Evolutionary conservation across 441 rosid genomes (phyloP), one percentile per base, ranked within the genome.

Genomic region (Eutrema salsugineum): DNA sequence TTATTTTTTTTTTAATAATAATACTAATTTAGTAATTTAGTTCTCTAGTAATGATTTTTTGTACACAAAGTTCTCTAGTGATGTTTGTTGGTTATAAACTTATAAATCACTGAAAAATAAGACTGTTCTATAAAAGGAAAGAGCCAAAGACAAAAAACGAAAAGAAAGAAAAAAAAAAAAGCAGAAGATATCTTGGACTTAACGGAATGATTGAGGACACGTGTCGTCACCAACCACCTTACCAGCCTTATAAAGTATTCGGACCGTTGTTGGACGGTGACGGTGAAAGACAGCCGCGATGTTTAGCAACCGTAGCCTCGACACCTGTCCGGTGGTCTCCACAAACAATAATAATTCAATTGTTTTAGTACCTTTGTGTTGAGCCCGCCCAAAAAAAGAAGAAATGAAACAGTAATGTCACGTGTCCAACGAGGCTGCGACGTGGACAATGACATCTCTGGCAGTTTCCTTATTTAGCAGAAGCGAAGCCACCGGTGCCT

Each of bases 201-300:
- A 65, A 65, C 44, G 39, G 54, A 73, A 73, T 74, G 49, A 67
- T 58, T 51, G 28, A 66, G 42, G 74, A 75, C 74, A 66, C 72
- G 72, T 73, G 77, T 66, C 67, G 20, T n/a, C 28, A 55, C 28
- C 66, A 75, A 55, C 39, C 20, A 61, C 38, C 12, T 38, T 68
- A 66, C 33, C 70, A 63, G 70, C 55, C 40, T 54, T 55, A 54
- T 54, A 11, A 63, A 66, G 64, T 12, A n/a, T 46, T 54, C 15
- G 33, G 79, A 69, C 66, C 44, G 53, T 75, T 55, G 53, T 75
- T 55, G 54, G 79, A 33, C 78, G 72, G 67, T 36, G 75, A 50
- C 62, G 14, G 70, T 36, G 78, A 75, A 67, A 68, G 68, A 75
- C 75, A 61, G 66, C 42, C 38, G 58, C 68, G 74, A 55, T 39